Evolutionary conservation across 1,139 yeast species (phyloP), one percentile per base, ranked within the genome.

Genomic region (Kazachstania sp.): DNA sequence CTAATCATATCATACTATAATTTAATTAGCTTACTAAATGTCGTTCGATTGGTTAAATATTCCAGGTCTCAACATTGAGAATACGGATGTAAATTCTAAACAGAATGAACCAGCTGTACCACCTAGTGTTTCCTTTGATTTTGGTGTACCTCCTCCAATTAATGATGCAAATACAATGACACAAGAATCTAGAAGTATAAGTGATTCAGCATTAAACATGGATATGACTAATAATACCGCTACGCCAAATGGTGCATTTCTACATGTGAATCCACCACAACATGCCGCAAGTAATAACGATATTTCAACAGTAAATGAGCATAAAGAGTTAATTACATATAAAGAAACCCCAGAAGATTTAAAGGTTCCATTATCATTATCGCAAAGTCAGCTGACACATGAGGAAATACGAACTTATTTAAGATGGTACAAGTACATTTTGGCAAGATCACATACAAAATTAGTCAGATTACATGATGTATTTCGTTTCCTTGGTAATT

Each of bases 391-490:
- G 45, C 68, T 84, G 39, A 73, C 86, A 0, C 69, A 71, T 15
- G 79, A 78, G 51, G 94, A 84, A 57, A 75, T 80, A 3, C 79
- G 79, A 56, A 83, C 92, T 0, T 84, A 84, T 63, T 71, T 83
- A 62, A 68, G 92, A 56, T 84, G 94, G 94, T 84, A 83, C 60
- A 79, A 81, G 56, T 83, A 81, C 57, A 79, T 84, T 15, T 71
- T 80, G 41, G 74, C 81, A 13, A 72, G 86, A 44, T 71, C 72
- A 41, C 76, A 75, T 53, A 69, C 76, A 37, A 71, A 81, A 53
- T 68, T 84, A 32, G 77, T 83, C 18, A 68, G 77, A 12, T 66
- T 84, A 56, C 68, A 66, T 2, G 92, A 84, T 57, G 84, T 84
- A 7, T 83, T 79, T 65, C 71, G 64, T 42, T 84, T 84, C 55